Percentiles rank a stretch among this genome's conserved stretches.
Evolutionary conservation across 257 asterid genomes (phyloP).

Genomic region (Solanum pinnatisectum): DNA sequence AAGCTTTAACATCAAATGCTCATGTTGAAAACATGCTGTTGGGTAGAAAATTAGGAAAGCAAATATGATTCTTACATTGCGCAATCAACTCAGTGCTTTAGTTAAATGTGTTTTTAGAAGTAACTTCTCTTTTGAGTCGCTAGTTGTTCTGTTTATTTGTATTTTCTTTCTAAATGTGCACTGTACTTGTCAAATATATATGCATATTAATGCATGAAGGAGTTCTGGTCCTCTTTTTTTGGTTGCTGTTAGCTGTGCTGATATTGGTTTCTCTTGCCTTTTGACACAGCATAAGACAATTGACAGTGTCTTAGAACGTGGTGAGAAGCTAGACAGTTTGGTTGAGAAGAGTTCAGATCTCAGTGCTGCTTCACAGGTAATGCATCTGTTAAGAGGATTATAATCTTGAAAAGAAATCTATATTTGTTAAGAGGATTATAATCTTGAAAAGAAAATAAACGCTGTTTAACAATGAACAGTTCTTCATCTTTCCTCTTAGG

Average conservation of each 20-base stretch:
- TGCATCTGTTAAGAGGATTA: neutral
- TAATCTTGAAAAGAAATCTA: neutral
- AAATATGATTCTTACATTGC: neutral
- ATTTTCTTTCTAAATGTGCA: neutral
- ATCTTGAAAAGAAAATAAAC: neutral
- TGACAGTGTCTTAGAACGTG: constrained; percentile 84
- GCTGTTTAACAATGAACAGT: neutral
- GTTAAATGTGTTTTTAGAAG: neutral
- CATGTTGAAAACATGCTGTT: neutral
- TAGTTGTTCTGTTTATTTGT: neutral
- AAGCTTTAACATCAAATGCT: neutral
- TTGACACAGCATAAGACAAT: constrained; percentile 84
- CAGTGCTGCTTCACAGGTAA: constrained; percentile 91
- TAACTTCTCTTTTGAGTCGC: neutral
- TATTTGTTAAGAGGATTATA: neutral
- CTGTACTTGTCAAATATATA: neutral
- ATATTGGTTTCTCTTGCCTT: constrained; percentile 1
- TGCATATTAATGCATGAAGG: neutral
- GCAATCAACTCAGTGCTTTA: neutral
- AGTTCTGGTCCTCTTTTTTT: neutral
- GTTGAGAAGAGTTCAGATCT: constrained; percentile 96
- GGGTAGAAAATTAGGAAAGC: neutral
- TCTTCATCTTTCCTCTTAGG: neutral
- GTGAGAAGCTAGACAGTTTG: constrained; percentile 90
- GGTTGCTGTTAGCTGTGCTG: neutral